These are phyloP conservation scores for Pyrus hybrid DNA, from an alignment of 331 rosid species.

Conservation along the genomic window DNA sequence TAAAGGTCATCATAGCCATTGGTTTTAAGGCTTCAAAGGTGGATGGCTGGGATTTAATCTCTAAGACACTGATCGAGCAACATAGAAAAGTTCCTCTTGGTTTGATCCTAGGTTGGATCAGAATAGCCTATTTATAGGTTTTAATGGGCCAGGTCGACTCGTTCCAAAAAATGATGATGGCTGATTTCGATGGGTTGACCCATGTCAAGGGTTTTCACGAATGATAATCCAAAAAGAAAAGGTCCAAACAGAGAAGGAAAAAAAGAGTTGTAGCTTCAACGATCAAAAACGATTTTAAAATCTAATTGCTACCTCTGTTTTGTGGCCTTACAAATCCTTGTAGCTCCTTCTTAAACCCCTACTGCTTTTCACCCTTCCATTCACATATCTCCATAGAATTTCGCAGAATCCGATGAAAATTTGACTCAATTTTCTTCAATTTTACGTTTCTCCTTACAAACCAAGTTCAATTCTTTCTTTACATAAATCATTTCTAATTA, in stretches of 20 bases:
- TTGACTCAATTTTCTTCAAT: neutral
- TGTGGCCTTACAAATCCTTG: conserved; percentile 20
- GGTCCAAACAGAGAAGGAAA: neutral
- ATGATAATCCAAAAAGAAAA: no score
- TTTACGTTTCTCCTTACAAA: neutral
- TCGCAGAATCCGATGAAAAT: neutral
- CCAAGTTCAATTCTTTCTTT: neutral
- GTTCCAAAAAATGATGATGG: no score
- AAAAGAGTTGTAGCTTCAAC: conserved; percentile 2
- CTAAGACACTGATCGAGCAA: no score
- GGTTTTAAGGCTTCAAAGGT: no score
- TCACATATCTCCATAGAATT: neutral
- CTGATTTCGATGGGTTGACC: no score
- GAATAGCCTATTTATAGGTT: no score
- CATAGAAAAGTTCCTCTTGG: no score
- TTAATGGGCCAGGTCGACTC: no score
- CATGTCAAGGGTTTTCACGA: no score
- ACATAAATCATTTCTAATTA: neutral
- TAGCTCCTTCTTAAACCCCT: neutral
- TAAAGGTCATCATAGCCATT: no score
- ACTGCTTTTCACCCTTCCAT: neutral
- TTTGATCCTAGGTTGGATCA: no score
- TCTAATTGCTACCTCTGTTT: neutral
- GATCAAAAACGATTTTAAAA: conserved; percentile 25
- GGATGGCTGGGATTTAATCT: no score